A percentile compares a stretch with the other conserved stretches of the same genome.
Conservation (phyloP, 805 yeast species). For the Diddensiella caesifluorescens region DNA sequence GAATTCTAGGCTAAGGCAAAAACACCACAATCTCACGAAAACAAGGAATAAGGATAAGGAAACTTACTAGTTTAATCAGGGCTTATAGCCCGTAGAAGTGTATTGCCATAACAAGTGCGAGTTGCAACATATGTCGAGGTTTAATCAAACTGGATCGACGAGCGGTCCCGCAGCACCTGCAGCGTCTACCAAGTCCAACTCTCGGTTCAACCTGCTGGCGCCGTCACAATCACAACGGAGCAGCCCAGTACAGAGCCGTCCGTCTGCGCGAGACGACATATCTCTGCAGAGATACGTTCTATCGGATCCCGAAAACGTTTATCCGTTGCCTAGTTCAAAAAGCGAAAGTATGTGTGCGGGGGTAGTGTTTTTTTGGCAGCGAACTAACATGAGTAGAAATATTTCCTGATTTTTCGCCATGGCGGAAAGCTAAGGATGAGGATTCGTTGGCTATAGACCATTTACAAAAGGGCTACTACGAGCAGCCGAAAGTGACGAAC, state of each 20-base stretch:
- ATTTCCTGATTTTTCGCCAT: constrained; percentile 70
- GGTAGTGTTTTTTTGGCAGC: background rate
- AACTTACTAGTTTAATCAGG: no score
- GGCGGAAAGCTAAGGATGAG: constrained; percentile 57
- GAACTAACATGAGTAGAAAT: constrained; percentile 10
- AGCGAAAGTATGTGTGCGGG: constrained; percentile 9
- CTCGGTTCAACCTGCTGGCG: constrained; percentile 6
- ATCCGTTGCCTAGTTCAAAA: constrained; percentile 27
- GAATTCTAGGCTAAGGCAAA: no score
- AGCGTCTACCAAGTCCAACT: background rate
- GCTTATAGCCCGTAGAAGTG: no score
- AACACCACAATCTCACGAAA: no score
- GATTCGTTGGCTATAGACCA: constrained; percentile 48
- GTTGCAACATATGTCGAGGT: no score
- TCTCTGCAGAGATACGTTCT: constrained; percentile 31
- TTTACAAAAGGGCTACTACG: constrained; percentile 67
- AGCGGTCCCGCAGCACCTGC: background rate
- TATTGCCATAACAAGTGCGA: no score
- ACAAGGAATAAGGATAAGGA: no score
- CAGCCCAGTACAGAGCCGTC: constrained; percentile 9
- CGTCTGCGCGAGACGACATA: constrained; percentile 23
- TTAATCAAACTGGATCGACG: no score
- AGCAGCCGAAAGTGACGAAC: constrained; percentile 53
- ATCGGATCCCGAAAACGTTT: constrained; percentile 32
- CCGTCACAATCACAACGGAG: constrained; percentile 9